Evolutionary conservation across 1,284 basidiomycete genomes (phyloP), one percentile per base, ranked within the genome.

Genomic region (Trichosporon sp.): DNA sequence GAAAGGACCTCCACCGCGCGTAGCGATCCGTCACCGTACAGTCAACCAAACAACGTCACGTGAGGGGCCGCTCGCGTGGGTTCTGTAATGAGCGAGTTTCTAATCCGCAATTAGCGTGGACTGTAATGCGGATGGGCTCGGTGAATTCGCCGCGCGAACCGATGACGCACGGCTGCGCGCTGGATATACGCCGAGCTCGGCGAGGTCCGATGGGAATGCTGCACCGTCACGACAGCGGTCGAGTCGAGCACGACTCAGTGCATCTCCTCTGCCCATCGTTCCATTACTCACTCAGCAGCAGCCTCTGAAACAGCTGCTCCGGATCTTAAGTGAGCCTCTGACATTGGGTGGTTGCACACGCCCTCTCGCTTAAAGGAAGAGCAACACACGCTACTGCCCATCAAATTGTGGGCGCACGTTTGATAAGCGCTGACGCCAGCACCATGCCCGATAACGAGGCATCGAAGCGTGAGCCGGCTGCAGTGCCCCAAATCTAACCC

Each of bases 371-470:
- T 18, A 12, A 23, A n/a, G 23, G 21, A 51, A 25, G 21, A 15
- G 47, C 47, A 51, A 21, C 47, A 21, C 47, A 51, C 47, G 12
- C 38, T 29, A 25, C 38, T 29, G 25, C 23, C 47, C 63, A 64
- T 64, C 13, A 64, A 42, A 25, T 29, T 64, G 63, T 64, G 47
- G 47, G 47, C 47, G 18, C 47, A 23, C 47, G 21, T 51, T 25
- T 51, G 32, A 64, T 42, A 42, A 42, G 38, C 15, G 32, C 65
- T 56, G 65, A 65, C 65, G n/a, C 18, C 47, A 71, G 70, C 47
- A 42, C 35, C 6, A 72, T 72, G 70, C 66, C 27, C 29, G 65
- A 72, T 25, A 15, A 23, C 29, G 38, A 64, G 32, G 63, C 60
- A 1, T 68, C 18, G 34, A 56, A 66, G 34, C 64, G 70, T 72